Percentiles rank a stretch among this genome's conserved stretches.
Conservation (phyloP, 2,329 filamentous ascomycete genomes). For the Dactylellina drechsleri region DNA sequence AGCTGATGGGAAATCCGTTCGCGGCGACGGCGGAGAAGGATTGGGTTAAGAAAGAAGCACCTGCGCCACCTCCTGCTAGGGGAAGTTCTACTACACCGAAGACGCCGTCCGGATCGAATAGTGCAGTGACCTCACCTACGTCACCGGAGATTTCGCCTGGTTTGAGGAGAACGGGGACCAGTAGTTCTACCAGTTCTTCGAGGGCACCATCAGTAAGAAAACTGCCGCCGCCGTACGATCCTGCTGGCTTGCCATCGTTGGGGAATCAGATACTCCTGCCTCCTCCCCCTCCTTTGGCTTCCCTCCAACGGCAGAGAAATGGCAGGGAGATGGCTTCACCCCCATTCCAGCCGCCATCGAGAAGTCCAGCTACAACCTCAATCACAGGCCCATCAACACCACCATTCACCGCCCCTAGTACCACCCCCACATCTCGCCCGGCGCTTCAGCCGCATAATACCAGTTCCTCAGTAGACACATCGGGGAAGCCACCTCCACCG, state of each 20-base stretch:
- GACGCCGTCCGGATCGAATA: constrained; percentile 59
- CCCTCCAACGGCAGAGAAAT: constrained; percentile 39
- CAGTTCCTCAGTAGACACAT: constrained; percentile 37
- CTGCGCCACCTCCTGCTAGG: constrained; percentile 37
- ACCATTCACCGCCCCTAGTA: constrained; percentile 60
- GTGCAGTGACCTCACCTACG: constrained; percentile 66
- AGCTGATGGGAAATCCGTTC: constrained; percentile 84
- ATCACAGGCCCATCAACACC: constrained; percentile 52
- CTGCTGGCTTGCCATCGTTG: constrained; percentile 64
- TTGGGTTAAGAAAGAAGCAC: constrained; percentile 70
- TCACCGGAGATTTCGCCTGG: constrained; percentile 68
- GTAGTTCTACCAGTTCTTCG: constrained; percentile 62
- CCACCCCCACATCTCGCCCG: constrained; percentile 59
- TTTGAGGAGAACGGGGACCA: constrained; percentile 57
- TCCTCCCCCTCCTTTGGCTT: constrained; percentile 23
- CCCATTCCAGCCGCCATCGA: constrained; percentile 63
- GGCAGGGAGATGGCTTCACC: constrained; percentile 59
- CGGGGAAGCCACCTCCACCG: constrained; percentile 28
- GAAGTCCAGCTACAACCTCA: constrained; percentile 58
- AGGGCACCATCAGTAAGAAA: constrained; percentile 65
- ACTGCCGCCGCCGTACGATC: constrained; percentile 67
- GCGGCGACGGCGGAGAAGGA: constrained; percentile 77
- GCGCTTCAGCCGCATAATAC: constrained; percentile 36
- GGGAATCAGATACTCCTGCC: constrained; percentile 64
- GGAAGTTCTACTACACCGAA: constrained; percentile 65